Evolutionary conservation across 2,329 filamentous ascomycete genomes (phyloP), one percentile per base, ranked within the genome.

Genomic region (Allantophomopsis lycopodina): DNA sequence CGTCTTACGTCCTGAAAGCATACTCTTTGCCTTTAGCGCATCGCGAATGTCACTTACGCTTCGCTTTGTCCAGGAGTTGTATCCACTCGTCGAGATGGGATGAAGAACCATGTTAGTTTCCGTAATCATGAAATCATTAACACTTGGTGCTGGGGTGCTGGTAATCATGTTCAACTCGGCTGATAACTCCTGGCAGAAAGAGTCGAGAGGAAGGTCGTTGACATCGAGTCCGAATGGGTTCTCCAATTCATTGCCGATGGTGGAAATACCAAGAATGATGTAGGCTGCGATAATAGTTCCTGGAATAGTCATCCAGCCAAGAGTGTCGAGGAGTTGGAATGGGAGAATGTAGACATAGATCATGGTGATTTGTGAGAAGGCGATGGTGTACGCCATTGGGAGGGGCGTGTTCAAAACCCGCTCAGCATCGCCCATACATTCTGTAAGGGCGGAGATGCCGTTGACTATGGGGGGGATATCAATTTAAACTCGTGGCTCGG

Each of bases 341-440:
- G 85, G 85, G 1, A 93, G 69, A 28, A 85, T 68, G 49, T 86
- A 62, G 40, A 91, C 77, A 60, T 91, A 93, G 38, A 87, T 72
- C 76, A 83, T 88, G 23, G 85, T 85, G 54, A 91, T 89, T 56
- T 93, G 85, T 16, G 79, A 77, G 56, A 91, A 88, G 50, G 83
- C 76, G 50, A 93, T 91, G 48, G 73, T 77, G 64, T 93, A 93
- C 35, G 84, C 85, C 41, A 86, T 71, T 2, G 85, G 85, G 0
- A 93, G 71, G 1, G 85, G 85, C 0, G 85, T 93, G 56, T 80
- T 83, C 21, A 89, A 72, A 14, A 93, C 78, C 45, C 85, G 79
- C 53, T 91, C 83, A 36, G 77, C 77, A 42, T 79, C 77, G 12
- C 74, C 73, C 48, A 86, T 65, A 41, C 79, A 72, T 47, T 93